phyloP scores from a whole-genome alignment of 495 filamentous ascomycete genomes.

The Penicillium longicatenatum region DNA sequence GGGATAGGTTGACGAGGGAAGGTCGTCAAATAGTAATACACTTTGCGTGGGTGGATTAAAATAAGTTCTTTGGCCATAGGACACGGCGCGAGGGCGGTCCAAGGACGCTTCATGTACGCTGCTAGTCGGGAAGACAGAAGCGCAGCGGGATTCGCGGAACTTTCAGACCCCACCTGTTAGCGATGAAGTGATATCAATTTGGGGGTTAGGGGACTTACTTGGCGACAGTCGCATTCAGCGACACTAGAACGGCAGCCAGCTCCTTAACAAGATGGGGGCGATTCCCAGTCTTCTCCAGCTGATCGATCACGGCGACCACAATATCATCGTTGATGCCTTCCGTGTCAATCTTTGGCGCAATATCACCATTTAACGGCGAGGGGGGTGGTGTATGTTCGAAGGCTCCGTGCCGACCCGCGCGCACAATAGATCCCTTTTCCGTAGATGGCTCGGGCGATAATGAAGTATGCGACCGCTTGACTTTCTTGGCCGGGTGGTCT shows the following conservation, averaged over 20 bases:
- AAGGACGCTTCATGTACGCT: constrained; percentile 84
- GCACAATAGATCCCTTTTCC: constrained; percentile 42
- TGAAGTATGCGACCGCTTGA: constrained; percentile 76
- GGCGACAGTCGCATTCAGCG: constrained; percentile 78
- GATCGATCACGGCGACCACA: constrained; percentile 86
- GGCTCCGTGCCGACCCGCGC: constrained; percentile 46
- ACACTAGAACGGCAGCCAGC: constrained; percentile 77
- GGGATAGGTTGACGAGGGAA: constrained; percentile 81
- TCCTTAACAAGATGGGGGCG: constrained; percentile 93
- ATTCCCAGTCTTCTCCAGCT: constrained; percentile 90
- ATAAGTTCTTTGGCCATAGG: constrained; percentile 91
- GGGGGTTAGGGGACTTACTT: constrained; percentile 63
- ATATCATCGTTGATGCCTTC: constrained; percentile 94
- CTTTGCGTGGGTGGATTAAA: constrained; percentile 87
- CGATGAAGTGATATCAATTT: not conserved
- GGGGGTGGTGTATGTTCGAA: constrained; percentile 84
- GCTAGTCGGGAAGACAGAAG: constrained; percentile 92
- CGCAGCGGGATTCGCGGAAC: constrained; percentile 92
- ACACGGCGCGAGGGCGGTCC: constrained; percentile 79
- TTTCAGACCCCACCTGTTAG: constrained; percentile 47
- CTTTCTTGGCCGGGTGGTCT: constrained; percentile 74
- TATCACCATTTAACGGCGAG: constrained; percentile 63
- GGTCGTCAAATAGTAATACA: constrained; percentile 94
- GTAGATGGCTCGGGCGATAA: constrained; percentile 53
- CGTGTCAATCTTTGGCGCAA: constrained; percentile 72